Base-by-base conservation (phyloP, 352 stramenopile genomes). In the Pythium phragmiticola region DNA sequence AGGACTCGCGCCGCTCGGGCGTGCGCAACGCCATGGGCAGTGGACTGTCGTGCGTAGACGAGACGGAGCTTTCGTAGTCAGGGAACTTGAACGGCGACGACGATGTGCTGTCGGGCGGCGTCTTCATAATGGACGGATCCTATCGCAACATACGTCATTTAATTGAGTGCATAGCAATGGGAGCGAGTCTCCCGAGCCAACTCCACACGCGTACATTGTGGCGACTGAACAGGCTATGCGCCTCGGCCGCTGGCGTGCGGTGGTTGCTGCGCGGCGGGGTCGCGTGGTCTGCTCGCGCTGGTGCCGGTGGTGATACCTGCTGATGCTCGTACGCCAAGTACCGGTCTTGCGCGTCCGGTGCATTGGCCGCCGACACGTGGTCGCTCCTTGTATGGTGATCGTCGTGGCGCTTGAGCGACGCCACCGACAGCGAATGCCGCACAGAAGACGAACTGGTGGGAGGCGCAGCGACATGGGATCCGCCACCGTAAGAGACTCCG, bases 61-160 rank as follows among this genome's bases (percentile, higher is more conserved):
- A 56, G 3, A 45, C 50, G 0, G 65, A 72, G 48, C 65, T 72
- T 9, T 63, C 53, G 19, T 72, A 66, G 33, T 65, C 65, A 2
- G 65, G 59, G 19, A 72, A 72, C 33, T 61, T 63, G 53, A 72
- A 72, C 9, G 65, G 65, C 13, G 65, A 72, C 41, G 65, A 72
- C 21, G 65, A 37, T 26, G 65, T 63, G 17, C 58, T 72, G 8
- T 65, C 57, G 7, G 65, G 58, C 14, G 65, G 65, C 6, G 58
- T 68, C 23, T 53, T 62, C 43, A 62, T 14, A 14, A 72, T 60
- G 0, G 65, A 61, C 17, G 53, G 65, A 41, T 72, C 65, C 65
- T 72, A 55, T 19, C 17, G 19, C 17, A 53, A n/a, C 16, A 57
- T 36, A 52, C 12, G 19, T 54, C 26, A 30, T 30, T 30, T 2